Base-by-base conservation (phyloP, 495 filamentous ascomycete genomes). In the Baudoinia panamericana region DNA sequence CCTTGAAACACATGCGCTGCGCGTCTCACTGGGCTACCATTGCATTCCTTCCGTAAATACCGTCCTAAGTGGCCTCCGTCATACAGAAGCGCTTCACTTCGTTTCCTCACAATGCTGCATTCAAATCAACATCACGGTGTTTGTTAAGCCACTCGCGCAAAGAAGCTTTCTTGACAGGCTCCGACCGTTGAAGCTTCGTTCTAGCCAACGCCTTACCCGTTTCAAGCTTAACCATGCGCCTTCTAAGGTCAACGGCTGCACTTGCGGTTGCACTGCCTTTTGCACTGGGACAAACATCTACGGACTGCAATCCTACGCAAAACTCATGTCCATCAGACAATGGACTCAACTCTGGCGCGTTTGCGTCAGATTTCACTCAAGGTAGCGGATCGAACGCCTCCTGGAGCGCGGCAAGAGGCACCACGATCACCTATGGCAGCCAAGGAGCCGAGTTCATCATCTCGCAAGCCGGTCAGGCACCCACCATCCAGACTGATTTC, bases 371-470 rank as follows among this genome's bases (percentile, higher is more conserved):
- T 63, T 86, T 86, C 64, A 70, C 68, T 13, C 63, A 69, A 3
- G 73, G 73, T 0, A 66, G 66, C 2, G 55, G 61, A 24, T 61
- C 70, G 18, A 57, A 66, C 31, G 54, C 59, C 28, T 66, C 65
- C 26, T 90, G 78, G 71, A 74, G 68, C 41, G 71, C 68, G 34
- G 74, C 70, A n/a, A 67, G 69, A 18, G 70, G 73, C 41, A 46
- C 41, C 23, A 50, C 57, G 4, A 64, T 84, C 42, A 61, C 48
- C 22, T 80, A 71, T 46, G 66, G 63, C 22, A 49, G 53, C 17
- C 56, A 70, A 34, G 78, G 78, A 25, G 79, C 76, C 23, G 70
- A 68, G 38, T 83, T 92, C 68, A 80, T 72, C 34, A 71, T 93
- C 56, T 59, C 53, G 52, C 74, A 84, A 62, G 61, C 70, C 44